Conservation (phyloP, 768 basidiomycete species). For the Coprinopsis sp. region DNA sequence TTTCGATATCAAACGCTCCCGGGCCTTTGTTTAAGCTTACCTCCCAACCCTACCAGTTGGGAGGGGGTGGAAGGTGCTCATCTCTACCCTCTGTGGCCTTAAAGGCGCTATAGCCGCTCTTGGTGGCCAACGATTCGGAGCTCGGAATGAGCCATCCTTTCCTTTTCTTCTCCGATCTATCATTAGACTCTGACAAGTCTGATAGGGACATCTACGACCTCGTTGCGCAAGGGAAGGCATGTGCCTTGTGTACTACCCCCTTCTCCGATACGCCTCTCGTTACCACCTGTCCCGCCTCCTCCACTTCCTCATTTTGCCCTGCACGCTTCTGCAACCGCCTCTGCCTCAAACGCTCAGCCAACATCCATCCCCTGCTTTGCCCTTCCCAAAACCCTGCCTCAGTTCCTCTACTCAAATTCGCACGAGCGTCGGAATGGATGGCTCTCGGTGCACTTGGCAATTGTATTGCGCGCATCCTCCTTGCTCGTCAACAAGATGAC, state of each 20-base stretch:
- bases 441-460: conserved; percentile 70
- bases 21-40: not conserved
- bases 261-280: conserved; percentile 44
- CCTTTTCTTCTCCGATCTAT: not conserved
- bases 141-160: not conserved
- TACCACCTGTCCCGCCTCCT: conserved; percentile 48
- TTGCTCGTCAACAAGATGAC: conserved; percentile 46
- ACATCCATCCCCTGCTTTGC: conserved; percentile 69
- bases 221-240: conserved; percentile 56
- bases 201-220: conserved; percentile 74
- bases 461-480: conserved; percentile 58
- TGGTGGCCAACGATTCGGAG: not conserved
- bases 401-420: conserved; percentile 54
- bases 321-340: conserved; percentile 77
- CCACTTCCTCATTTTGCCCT: conserved; percentile 42
- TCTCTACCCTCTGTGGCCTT: too few relatives aligned
- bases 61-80: too few relatives aligned
- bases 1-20: not conserved
- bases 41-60: too few relatives aligned
- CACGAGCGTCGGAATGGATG: conserved; percentile 63
- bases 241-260: conserved; percentile 70
- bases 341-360: conserved; percentile 62
- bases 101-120: too few relatives aligned
- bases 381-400: conserved; percentile 69
- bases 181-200: conserved; percentile 12